A percentile compares a stretch with the other conserved stretches of the same genome.
Evolutionary conservation across 2,329 filamentous ascomycete species (phyloP).

Genomic region (Aspergillus puulaauensis): DNA sequence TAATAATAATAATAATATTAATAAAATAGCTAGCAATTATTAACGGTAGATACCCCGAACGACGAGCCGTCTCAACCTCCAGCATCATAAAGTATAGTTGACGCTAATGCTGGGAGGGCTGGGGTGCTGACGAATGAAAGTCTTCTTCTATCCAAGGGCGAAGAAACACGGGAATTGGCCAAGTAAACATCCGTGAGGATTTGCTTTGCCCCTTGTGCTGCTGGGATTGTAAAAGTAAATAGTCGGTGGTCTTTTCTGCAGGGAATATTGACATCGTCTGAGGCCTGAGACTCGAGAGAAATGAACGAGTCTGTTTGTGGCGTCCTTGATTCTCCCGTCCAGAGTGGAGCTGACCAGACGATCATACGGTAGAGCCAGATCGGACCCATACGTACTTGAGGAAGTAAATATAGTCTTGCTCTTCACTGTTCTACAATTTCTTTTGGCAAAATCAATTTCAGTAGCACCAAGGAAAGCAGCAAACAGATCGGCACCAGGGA

Average conservation of each 20-base stretch:
- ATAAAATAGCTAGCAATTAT: too few species aligned
- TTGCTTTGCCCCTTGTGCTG: neutral
- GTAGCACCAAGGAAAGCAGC: neutral
- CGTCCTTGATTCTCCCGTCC: slow-evolving; percentile 1
- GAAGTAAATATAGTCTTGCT: neutral
- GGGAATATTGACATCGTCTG: neutral
- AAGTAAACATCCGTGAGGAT: neutral
- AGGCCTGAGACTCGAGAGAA: neutral
- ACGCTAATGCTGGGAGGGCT: slow-evolving; percentile 2
- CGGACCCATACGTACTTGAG: neutral
- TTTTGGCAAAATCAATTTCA: neutral
- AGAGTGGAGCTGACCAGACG: slow-evolving; percentile 3
- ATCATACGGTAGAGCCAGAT: slow-evolving; percentile 9
- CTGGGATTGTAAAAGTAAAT: neutral
- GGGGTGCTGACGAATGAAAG: slow-evolving; percentile 6
- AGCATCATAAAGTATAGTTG: slow-evolving; percentile 4
- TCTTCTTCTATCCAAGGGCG: neutral
- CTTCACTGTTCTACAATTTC: neutral
- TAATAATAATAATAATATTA: neutral
- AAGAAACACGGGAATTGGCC: neutral
- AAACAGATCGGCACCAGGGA: neutral
- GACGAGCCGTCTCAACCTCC: slow-evolving; percentile 1
- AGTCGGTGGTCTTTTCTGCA: neutral
- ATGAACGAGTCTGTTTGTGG: slow-evolving; percentile 5
- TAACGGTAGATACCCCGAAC: neutral